A percentile compares a stretch with the other conserved stretches of the same genome.
These are phyloP conservation scores for Wallacemonas sp. DNA, from an alignment of 208 protist genomes.

Conservation along the genomic window DNA sequence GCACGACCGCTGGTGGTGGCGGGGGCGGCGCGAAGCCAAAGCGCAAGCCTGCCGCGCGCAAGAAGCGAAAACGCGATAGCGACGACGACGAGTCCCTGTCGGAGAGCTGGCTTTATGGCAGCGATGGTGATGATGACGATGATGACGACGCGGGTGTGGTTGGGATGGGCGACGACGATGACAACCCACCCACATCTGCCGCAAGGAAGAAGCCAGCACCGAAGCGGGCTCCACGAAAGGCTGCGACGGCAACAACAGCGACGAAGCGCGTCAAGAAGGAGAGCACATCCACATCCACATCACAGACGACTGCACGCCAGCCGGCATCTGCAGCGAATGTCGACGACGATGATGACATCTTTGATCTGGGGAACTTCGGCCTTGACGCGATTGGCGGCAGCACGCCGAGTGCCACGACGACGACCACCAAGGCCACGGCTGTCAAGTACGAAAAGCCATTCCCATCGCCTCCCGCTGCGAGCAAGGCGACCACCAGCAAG, in stretches of 20 bases:
- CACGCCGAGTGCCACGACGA: background rate
- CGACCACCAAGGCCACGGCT: constrained; percentile 10
- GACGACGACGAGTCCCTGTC: constrained; percentile 45
- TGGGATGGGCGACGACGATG: constrained; percentile 42
- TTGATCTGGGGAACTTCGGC: constrained; percentile 79
- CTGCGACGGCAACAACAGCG: background rate
- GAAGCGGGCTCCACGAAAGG: constrained; percentile 23
- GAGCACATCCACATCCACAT: background rate
- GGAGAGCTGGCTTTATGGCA: constrained; percentile 38
- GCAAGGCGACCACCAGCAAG: background rate
- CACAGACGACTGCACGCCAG: too few species aligned
- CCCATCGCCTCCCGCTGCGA: background rate
- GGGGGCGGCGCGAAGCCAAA: constrained; percentile 35
- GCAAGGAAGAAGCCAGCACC: constrained; percentile 24
- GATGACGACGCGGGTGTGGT: constrained; percentile 30
- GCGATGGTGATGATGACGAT: constrained; percentile 26
- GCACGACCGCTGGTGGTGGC: too few species aligned
- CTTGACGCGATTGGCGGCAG: constrained; percentile 52
- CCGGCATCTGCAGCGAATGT: background rate
- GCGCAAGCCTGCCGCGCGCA: constrained; percentile 30
- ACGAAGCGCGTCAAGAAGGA: constrained; percentile 31
- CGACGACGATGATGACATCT: constrained; percentile 40
- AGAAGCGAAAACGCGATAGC: constrained; percentile 43
- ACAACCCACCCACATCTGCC: background rate
- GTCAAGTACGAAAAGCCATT: constrained; percentile 16